Evolutionary conservation across 306 rosid genomes (phyloP), one percentile per base, ranked within the genome.

Genomic region (Ceratonia siliqua): DNA sequence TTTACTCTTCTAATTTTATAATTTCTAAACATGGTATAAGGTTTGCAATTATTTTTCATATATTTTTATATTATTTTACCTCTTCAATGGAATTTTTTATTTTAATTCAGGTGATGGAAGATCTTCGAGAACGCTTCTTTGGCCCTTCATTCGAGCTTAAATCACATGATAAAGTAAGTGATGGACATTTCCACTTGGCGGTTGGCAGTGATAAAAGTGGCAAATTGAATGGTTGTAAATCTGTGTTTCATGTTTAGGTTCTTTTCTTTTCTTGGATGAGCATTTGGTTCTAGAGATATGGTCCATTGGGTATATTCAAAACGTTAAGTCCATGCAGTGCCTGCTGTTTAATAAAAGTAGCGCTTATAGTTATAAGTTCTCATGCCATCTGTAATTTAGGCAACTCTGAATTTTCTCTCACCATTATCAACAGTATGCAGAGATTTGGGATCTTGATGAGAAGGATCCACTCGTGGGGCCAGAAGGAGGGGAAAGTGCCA

Each of bases 401-500:
- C 17, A 39, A 61, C 67, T 68, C 58, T 68, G 68, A 62, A 56
- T 64, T 75, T 41, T 63, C 46, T 63, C 38, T 61, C 50, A 48
- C 36, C 53, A 32, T 72, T 33, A 56, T 39, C 22, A 32, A 78
- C 74, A 91, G 98, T 94, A 91, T 64, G 33, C 68, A 52, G 87
- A 87, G 42, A 79, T 94, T 71, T 91, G 98, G 98, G 89, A 75
- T 65, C 67, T 85, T 52, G 97, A 94, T 76, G 89, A 54, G 81
- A 87, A 87, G 63, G 93, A 94, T 87, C 90, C 97, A 76, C 35
- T 88, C 64, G 77, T 42, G 42, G 83, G 87, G 59, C 94, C 93
- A 7, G 93, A 90, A 81, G 96, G 93, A 79, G 98, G 98, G 52
- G 98, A 94, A 84, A 87, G 97, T 63, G 95, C 90, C 5, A 79